These are phyloP conservation scores for Vickermania ingenoplastis DNA, from an alignment of 208 protist species.

Conservation along the genomic window DNA sequence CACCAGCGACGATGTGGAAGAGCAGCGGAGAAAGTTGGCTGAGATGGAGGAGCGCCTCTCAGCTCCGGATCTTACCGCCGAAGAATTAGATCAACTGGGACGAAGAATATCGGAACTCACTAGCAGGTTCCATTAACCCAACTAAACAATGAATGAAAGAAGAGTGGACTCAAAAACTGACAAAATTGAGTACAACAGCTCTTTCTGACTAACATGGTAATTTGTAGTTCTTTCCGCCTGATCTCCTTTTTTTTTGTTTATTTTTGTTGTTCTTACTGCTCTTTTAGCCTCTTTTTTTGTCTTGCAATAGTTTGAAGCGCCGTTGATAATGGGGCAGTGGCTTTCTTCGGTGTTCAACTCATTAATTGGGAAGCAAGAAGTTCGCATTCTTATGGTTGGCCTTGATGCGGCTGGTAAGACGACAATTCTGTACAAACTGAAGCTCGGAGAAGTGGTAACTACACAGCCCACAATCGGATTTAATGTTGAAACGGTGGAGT, in stretches of 20 bases:
- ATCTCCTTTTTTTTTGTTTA: conserved; percentile 7
- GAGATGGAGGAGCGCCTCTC: conserved; percentile 57
- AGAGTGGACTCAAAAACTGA: neutral
- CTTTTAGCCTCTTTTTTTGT: neutral
- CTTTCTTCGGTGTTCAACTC: conserved; percentile 12
- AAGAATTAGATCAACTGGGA: conserved; percentile 62
- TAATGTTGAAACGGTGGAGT: conserved; percentile 92
- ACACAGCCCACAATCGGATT: conserved; percentile 92
- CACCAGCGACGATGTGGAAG: neutral
- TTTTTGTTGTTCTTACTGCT: conserved; percentile 10
- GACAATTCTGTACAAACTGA: conserved; percentile 93
- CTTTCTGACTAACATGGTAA: neutral
- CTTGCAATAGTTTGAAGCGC: neutral
- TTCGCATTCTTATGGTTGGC: conserved; percentile 93
- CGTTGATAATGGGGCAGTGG: conserved; percentile 2
- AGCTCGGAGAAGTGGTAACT: conserved; percentile 81
- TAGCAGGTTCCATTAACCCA: conserved; percentile 15
- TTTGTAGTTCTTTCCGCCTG: neutral
- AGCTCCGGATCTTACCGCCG: conserved; percentile 56
- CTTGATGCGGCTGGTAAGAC: conserved; percentile 94
- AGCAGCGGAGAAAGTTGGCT: conserved; percentile 13
- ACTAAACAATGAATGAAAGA: too few species aligned
- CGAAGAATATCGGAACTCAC: conserved; percentile 71
- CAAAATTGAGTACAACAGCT: neutral
- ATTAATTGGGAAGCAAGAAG: conserved; percentile 86